A percentile compares a stretch with the other conserved stretches of the same genome.
Conservation (phyloP, 106 monocot species). For the Vanilla planifolia region DNA sequence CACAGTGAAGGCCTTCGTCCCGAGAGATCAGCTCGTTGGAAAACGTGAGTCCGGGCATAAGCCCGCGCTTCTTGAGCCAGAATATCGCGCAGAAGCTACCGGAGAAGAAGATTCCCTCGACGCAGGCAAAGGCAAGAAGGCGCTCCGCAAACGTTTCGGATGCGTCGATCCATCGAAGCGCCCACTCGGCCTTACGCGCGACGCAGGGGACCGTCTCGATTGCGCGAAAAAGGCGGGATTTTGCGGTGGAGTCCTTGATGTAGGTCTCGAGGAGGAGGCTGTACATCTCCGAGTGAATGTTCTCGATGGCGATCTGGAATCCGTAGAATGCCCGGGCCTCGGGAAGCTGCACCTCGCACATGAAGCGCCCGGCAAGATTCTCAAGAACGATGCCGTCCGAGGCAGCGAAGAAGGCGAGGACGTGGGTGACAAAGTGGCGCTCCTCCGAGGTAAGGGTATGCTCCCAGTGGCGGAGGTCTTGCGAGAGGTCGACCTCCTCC, state of each 20-base stretch:
- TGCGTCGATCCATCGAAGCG: constrained; percentile 50
- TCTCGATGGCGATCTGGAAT: constrained; percentile 77
- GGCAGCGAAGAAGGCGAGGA: constrained; percentile 93
- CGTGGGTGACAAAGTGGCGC: constrained; percentile 87
- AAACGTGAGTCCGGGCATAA: constrained; percentile 67
- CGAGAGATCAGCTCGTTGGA: constrained; percentile 83
- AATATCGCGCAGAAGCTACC: constrained; percentile 69
- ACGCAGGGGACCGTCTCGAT: constrained; percentile 58
- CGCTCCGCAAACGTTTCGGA: constrained; percentile 49
- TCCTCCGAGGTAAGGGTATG: constrained; percentile 51
- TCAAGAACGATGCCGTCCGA: constrained; percentile 86
- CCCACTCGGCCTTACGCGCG: constrained; percentile 56
- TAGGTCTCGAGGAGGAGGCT: constrained; percentile 58
- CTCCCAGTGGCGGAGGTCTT: constrained; percentile 61
- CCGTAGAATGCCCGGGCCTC: constrained; percentile 70
- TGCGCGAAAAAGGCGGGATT: constrained; percentile 51
- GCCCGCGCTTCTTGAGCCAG: constrained; percentile 71
- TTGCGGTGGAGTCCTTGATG: constrained; percentile 44
- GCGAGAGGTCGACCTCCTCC: constrained; percentile 86
- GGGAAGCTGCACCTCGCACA: constrained; percentile 47
- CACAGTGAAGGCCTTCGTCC: constrained; percentile 93
- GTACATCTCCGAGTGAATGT: constrained; percentile 77
- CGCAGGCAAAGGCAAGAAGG: constrained; percentile 55
- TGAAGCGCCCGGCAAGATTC: constrained; percentile 68
- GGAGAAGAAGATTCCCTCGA: constrained; percentile 79